phyloP scores from a whole-genome alignment of 2,329 filamentous ascomycete species.

The Davidsoniella virescens region DNA sequence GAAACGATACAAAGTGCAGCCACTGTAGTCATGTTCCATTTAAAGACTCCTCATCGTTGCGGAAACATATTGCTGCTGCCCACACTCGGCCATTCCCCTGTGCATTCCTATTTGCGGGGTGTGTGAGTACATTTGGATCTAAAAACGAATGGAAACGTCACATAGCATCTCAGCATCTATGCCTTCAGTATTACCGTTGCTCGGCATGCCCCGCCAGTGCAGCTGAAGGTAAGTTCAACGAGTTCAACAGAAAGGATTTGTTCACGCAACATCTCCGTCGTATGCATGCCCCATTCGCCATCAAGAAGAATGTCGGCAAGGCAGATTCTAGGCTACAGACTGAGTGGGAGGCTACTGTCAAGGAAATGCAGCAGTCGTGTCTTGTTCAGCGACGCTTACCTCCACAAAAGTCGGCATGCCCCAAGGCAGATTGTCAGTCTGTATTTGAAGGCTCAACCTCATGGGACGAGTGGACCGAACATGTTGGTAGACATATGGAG shows the following conservation, averaged over 20 bases:
- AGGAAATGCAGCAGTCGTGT: conserved; percentile 59
- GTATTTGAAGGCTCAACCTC: conserved; percentile 55
- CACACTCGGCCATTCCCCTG: conserved; percentile 68
- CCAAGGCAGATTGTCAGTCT: conserved; percentile 52
- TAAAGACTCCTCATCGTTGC: conserved; percentile 48
- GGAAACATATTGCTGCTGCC: conserved; percentile 51
- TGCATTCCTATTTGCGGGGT: conserved; percentile 72
- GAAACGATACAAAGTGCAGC: conserved; percentile 44
- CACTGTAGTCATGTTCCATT: conserved; percentile 49
- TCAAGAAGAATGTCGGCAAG: conserved; percentile 40
- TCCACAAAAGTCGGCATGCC: conserved; percentile 56
- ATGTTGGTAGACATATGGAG: conserved; percentile 81
- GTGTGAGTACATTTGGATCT: conserved; percentile 65
- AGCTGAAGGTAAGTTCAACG: conserved; percentile 41
- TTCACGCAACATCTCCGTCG: conserved; percentile 88
- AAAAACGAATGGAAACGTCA: conserved; percentile 99
- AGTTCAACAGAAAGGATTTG: conserved; percentile 89
- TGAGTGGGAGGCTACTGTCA: conserved; percentile 49
- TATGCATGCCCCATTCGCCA: conserved; percentile 68
- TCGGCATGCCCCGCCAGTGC: conserved; percentile 40
- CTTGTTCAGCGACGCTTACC: conserved; percentile 51
- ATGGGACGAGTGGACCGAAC: conserved; percentile 88
- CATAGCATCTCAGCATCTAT: conserved; percentile 77
- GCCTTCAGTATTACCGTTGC: conserved; percentile 47
- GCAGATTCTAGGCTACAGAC: conserved; percentile 41